Percentiles rank a stretch among this genome's conserved stretches.
These are phyloP conservation scores for Vitis rupestris DNA, from an alignment of 164 flowering plant species.

Conservation along the genomic window DNA sequence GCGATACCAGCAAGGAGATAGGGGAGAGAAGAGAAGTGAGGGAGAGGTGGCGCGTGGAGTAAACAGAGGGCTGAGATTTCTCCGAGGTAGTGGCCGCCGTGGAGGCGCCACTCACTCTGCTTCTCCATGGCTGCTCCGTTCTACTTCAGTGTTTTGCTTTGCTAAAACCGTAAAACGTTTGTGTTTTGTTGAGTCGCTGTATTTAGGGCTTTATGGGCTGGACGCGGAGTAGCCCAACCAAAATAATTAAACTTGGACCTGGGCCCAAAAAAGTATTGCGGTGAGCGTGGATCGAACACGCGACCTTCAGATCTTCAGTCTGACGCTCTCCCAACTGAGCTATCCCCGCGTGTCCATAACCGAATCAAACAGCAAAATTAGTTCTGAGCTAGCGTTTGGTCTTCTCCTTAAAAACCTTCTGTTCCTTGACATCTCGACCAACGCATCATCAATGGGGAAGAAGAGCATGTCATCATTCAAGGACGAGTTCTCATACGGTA, in stretches of 20 bases:
- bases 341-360: background rate
- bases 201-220: background rate
- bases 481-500: constrained; percentile 63
- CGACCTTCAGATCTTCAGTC: constrained; percentile 93
- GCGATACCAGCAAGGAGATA: constrained; percentile 70
- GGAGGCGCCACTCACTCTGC: constrained; percentile 33
- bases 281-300: constrained; percentile 94
- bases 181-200: background rate
- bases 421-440: background rate
- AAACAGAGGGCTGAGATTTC: constrained; percentile 92
- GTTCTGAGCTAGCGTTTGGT: too few relatives aligned
- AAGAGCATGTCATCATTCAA: constrained; percentile 42
- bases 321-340: constrained; percentile 51
- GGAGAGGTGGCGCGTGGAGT: constrained; percentile 42
- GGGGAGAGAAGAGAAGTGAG: constrained; percentile 57
- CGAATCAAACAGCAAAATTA: too few relatives aligned
- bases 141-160: background rate
- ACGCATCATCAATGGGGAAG: constrained; percentile 39
- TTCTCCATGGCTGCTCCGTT: constrained; percentile 18
- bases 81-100: constrained; percentile 67
- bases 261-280: constrained; percentile 28
- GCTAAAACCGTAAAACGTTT: too few relatives aligned
- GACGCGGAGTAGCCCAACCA: too few relatives aligned
- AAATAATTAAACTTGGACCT: too few relatives aligned
- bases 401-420: too few relatives aligned